These are phyloP conservation scores for Alternaria incomplexa DNA, from an alignment of 2,329 filamentous ascomycete species.

Conservation along the genomic window DNA sequence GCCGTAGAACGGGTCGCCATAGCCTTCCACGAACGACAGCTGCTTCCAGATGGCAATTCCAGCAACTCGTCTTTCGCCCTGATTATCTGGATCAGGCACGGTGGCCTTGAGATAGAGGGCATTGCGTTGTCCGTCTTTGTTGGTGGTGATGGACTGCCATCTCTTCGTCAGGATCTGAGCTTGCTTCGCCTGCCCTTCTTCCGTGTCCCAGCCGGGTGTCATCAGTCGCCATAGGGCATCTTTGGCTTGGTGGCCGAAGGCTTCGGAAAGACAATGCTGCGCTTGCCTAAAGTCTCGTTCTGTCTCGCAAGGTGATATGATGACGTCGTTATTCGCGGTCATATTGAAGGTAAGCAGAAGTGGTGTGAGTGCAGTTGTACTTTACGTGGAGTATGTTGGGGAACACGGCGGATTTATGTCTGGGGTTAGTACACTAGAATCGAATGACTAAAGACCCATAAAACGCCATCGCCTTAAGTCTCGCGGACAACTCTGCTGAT, in stretches of 20 bases:
- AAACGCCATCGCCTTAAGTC: not conserved
- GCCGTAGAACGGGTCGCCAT: constrained; percentile 50
- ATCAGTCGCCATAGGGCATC: constrained; percentile 60
- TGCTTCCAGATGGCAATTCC: constrained; percentile 65
- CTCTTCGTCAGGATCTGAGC: constrained; percentile 50
- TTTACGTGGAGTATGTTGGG: not conserved
- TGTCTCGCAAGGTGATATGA: constrained; percentile 25
- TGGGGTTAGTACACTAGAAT: not conserved
- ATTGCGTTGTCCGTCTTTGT: constrained; percentile 56
- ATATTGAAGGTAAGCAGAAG: constrained; percentile 8
- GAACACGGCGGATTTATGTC: not conserved
- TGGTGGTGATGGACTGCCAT: constrained; percentile 50
- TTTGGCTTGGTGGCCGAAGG: constrained; percentile 59
- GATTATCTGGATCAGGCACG: constrained; percentile 42
- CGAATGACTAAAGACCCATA: constrained; percentile 1
- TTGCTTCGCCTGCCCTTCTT: constrained; percentile 50
- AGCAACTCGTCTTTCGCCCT: constrained; percentile 47
- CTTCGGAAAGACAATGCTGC: constrained; percentile 45
- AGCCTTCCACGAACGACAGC: constrained; percentile 56
- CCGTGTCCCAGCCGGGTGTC: constrained; percentile 63
- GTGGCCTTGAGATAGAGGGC: constrained; percentile 63
- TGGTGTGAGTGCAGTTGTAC: not conserved
- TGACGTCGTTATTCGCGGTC: constrained; percentile 14
- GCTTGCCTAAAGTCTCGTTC: constrained; percentile 33
- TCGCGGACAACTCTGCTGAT: not conserved